Evolutionary conservation across 192 early-diverging fungal species (phyloP), one percentile per base, ranked within the genome.

Genomic region (Allomyces macrogynus): DNA sequence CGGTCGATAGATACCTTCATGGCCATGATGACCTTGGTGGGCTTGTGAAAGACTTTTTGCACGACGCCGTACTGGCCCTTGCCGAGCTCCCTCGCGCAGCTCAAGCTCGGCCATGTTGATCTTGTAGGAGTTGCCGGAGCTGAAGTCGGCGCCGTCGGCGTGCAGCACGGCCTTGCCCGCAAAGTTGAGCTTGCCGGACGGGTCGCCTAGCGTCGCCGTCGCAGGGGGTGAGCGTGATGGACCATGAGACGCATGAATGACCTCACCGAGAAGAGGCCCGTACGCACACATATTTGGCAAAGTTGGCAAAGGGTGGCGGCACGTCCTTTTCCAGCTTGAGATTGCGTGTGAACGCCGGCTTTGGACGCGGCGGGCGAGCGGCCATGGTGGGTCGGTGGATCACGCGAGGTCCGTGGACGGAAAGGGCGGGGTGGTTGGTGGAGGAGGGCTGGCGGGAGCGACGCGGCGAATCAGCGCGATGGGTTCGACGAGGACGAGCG

Each of bases 21-120:
- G 9, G 87, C 92, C 93, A 96, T 96, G 22, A 71, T 81, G 11
- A 92, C 90, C 63, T 84, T 83, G 8, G 91, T 93, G 23, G 88
- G 88, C 62, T 75, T 78, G 69, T 96, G 93, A 62, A 79, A 86
- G 23, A 96, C 93, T 67, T 84, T 87, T 69, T 89, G 90, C 64
- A 96, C 93, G 0, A 87, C 83, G n/a, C 93, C 93, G 67, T 88
- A 96, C 74, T 94, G 93, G 3, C 93, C 93, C 60, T 87, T 86
- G 26, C 91, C 93, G 11, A 96, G 77, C 72, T 87, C n/a, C 89
- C 68, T 86, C 85, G 22, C 81, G 68, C 24, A 90, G 73, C 44
- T 79, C 68, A 61, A 96, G 76, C 61, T 96, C 89, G 61, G 84
- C 75, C 88, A 92, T 90, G 43, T 88, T 86, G 66, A 96, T 92